phyloP scores from a whole-genome alignment of 2,329 filamentous ascomycete species.

The Cadophora sp. region DNA sequence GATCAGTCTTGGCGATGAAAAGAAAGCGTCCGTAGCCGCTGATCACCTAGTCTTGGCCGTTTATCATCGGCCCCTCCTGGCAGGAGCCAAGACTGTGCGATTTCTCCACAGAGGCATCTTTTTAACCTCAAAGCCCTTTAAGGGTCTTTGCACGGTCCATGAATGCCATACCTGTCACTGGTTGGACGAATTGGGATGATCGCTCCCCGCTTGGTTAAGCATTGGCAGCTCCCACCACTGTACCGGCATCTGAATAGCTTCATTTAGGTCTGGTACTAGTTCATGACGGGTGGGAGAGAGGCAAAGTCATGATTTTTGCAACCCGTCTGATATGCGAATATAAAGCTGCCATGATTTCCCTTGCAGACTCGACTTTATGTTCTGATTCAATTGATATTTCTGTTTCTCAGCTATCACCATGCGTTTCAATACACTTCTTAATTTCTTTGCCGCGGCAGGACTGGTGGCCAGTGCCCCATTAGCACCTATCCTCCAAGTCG shows the following conservation, averaged over 20 bases:
- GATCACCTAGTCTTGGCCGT: background rate
- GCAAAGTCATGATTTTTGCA: too few species aligned
- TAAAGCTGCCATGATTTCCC: background rate
- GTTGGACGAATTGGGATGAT: background rate
- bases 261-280: background rate
- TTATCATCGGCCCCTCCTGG: background rate
- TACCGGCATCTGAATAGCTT: constrained; percentile 10
- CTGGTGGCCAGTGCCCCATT: constrained; percentile 8
- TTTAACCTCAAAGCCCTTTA: background rate
- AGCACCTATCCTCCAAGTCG: background rate
- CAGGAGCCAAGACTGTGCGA: constrained; percentile 1
- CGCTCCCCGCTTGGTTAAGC: background rate
- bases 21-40: background rate
- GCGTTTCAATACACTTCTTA: constrained; percentile 2
- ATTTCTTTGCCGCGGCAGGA: constrained; percentile 6
- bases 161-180: background rate
- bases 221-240: background rate
- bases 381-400: background rate
- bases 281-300: background rate
- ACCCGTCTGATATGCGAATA: background rate
- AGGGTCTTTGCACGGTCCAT: background rate
- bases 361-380: background rate
- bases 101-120: background rate
- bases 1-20: constrained; percentile 3
- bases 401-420: background rate